These are phyloP conservation scores for Globisporangium radiosum DNA, from an alignment of 352 stramenopile genomes.

Conservation along the genomic window DNA sequence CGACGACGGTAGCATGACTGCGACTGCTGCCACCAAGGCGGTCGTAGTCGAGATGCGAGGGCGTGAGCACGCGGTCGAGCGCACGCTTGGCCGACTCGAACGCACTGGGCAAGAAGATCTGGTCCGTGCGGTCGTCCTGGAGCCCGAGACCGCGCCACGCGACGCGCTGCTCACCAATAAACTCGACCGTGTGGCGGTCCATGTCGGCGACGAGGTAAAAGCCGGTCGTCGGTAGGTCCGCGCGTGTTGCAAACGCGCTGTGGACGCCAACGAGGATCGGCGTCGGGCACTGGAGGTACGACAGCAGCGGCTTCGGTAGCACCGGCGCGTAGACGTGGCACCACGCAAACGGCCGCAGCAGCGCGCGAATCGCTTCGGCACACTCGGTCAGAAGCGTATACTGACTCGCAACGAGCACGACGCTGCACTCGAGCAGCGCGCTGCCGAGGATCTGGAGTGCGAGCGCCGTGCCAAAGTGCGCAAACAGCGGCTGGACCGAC, in stretches of 20 bases:
- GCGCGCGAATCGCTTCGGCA: slow-evolving; percentile 75
- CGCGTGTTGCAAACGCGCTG: slow-evolving; percentile 49
- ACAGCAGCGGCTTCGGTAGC: slow-evolving; percentile 76
- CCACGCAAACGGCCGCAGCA: slow-evolving; percentile 86
- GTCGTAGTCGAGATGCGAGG: slow-evolving; percentile 31
- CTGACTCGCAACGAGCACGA: slow-evolving; percentile 80
- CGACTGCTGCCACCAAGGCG: slow-evolving; percentile 20
- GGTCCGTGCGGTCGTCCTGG: slow-evolving; percentile 22
- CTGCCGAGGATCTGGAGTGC: slow-evolving; percentile 74
- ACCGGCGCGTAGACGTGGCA: slow-evolving; percentile 87
- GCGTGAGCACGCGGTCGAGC: slow-evolving; percentile 47
- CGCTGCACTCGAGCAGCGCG: slow-evolving; percentile 80
- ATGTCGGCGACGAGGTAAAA: slow-evolving; percentile 75
- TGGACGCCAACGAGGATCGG: slow-evolving; percentile 86
- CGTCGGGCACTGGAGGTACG: slow-evolving; percentile 87
- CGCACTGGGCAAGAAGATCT: slow-evolving; percentile 45
- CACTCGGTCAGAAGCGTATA: slow-evolving; percentile 79
- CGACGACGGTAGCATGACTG: background rate
- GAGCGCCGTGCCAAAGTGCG: slow-evolving; percentile 58
- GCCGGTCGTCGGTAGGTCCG: slow-evolving; percentile 50
- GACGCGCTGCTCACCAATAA: slow-evolving; percentile 46
- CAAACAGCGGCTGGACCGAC: slow-evolving; percentile 57
- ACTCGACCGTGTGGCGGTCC: slow-evolving; percentile 67
- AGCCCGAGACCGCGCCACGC: slow-evolving; percentile 57
- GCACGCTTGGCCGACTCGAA: slow-evolving; percentile 48